A percentile compares a stretch with the other conserved stretches of the same genome.
These are phyloP conservation scores for Sodiomyces alkalinus DNA, from an alignment of 2,329 filamentous ascomycete genomes.

Conservation along the genomic window DNA sequence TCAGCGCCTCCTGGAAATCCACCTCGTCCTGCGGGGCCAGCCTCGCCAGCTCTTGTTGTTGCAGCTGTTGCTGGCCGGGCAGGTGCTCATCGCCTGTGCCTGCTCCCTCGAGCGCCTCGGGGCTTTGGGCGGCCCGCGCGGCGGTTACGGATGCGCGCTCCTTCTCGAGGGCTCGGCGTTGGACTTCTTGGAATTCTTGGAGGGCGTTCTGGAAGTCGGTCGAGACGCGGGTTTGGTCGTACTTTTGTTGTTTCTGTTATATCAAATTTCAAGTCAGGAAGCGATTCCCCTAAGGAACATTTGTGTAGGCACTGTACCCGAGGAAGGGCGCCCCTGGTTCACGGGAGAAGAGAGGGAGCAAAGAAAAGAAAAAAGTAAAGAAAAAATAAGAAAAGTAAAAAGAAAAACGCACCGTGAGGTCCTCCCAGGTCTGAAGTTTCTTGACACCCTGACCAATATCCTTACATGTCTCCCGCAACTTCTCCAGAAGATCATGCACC, in stretches of 20 bases:
- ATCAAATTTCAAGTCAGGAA: too few species aligned
- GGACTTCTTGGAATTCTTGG: constrained; percentile 83
- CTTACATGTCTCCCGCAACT: constrained; percentile 76
- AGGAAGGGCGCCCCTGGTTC: too few species aligned
- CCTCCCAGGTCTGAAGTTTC: constrained; percentile 76
- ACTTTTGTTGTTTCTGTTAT: constrained; percentile 92
- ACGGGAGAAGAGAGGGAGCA: too few species aligned
- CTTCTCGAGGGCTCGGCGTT: constrained; percentile 80
- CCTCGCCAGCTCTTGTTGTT: constrained; percentile 62
- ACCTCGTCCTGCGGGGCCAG: constrained; percentile 88
- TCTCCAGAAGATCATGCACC: constrained; percentile 74
- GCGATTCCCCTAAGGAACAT: too few species aligned
- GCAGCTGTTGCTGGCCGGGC: constrained; percentile 35
- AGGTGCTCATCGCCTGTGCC: constrained; percentile 10
- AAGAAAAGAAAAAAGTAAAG: too few species aligned
- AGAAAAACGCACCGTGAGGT: constrained; percentile 57
- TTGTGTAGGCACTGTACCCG: too few species aligned
- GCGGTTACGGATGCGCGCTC: constrained; percentile 76
- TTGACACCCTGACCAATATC: constrained; percentile 89
- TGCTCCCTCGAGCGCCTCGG: constrained; percentile 25
- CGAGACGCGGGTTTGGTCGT: constrained; percentile 87
- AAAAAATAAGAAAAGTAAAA: too few species aligned
- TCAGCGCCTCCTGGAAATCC: constrained; percentile 91
- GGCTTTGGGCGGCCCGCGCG: constrained; percentile 64
- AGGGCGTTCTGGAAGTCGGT: constrained; percentile 84